Evolutionary conservation across 192 early-diverging fungal species (phyloP).

Genomic region (Neocallimastix lanati): DNA sequence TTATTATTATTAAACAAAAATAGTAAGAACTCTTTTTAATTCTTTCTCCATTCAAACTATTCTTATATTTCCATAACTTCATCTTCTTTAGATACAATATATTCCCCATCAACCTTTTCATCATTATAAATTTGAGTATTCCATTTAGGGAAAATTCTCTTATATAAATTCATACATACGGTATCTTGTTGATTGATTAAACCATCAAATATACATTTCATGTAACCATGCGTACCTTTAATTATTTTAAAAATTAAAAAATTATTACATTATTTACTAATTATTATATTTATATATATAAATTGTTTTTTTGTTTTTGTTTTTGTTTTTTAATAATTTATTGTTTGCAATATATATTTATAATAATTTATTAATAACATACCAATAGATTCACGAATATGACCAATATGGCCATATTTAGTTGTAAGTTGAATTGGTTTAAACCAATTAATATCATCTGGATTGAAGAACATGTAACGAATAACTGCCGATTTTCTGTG

Average conservation of each 20-base stretch:
- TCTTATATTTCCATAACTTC: background rate
- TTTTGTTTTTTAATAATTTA: too few species aligned
- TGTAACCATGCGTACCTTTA: conserved; percentile 85
- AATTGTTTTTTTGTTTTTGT: too few species aligned
- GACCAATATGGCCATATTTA: conserved; percentile 77
- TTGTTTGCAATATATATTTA: too few species aligned
- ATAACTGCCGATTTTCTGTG: conserved; percentile 82
- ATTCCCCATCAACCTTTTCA: background rate
- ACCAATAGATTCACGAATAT: conserved; percentile 69
- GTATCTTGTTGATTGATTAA: conserved; percentile 83
- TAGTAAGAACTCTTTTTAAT: too few species aligned
- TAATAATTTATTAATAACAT: too few species aligned
- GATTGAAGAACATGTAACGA: conserved; percentile 92
- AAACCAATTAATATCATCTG: conserved; percentile 86
- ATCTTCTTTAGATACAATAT: background rate
- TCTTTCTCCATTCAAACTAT: background rate
- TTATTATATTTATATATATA: too few species aligned
- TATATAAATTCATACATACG: conserved; percentile 88
- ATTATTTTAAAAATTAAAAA: too few species aligned
- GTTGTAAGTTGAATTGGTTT: conserved; percentile 85
- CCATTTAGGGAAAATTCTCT: conserved; percentile 95
- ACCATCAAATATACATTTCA: conserved; percentile 84
- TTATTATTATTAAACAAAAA: too few species aligned
- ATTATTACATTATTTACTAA: too few species aligned
- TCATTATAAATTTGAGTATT: conserved; percentile 25